A percentile compares a stretch with the other conserved stretches of the same genome.
Evolutionary conservation across 139 green algal species (phyloP).

Genomic region (Haematococcus sp.): DNA sequence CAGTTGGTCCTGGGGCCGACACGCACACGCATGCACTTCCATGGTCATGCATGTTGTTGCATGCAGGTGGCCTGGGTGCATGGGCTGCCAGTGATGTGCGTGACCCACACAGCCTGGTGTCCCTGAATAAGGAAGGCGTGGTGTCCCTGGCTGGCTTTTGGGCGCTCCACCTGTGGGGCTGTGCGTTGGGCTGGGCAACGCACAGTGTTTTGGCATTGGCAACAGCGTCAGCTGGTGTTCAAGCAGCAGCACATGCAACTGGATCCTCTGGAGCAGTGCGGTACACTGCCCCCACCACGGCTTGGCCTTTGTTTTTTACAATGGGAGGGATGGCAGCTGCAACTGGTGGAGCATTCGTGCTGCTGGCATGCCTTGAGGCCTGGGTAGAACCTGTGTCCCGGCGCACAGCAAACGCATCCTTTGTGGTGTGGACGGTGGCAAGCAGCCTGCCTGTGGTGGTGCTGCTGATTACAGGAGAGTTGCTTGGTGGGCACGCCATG

Average conservation of each 20-base stretch:
- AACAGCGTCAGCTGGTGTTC: too few relatives aligned
- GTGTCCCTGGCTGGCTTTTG: slow-evolving; percentile 72
- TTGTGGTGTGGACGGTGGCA: slow-evolving; percentile 71
- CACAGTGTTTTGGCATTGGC: neutral
- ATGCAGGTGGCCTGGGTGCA: slow-evolving; percentile 25
- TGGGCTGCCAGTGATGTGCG: slow-evolving; percentile 44
- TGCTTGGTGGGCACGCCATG: neutral
- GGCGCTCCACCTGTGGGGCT: slow-evolving; percentile 61
- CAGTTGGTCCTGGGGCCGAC: too few relatives aligned
- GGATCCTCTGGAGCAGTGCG: too few relatives aligned
- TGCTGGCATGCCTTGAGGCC: neutral
- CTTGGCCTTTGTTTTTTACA: too few relatives aligned
- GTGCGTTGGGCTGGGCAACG: neutral
- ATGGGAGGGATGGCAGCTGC: too few relatives aligned
- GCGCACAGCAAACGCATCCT: slow-evolving; percentile 75
- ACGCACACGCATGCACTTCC: too few relatives aligned
- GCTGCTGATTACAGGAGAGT: slow-evolving; percentile 4
- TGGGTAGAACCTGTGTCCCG: slow-evolving; percentile 59
- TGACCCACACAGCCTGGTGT: slow-evolving; percentile 26
- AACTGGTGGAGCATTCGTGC: too few relatives aligned
- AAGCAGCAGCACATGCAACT: too few relatives aligned
- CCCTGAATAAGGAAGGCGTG: slow-evolving; percentile 86
- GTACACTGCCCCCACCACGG: too few relatives aligned
- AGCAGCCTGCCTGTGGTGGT: slow-evolving; percentile 48
- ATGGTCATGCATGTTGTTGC: too few relatives aligned